These are phyloP conservation scores for Arctium lappa DNA, from an alignment of 129 eudicot species.

Conservation along the genomic window DNA sequence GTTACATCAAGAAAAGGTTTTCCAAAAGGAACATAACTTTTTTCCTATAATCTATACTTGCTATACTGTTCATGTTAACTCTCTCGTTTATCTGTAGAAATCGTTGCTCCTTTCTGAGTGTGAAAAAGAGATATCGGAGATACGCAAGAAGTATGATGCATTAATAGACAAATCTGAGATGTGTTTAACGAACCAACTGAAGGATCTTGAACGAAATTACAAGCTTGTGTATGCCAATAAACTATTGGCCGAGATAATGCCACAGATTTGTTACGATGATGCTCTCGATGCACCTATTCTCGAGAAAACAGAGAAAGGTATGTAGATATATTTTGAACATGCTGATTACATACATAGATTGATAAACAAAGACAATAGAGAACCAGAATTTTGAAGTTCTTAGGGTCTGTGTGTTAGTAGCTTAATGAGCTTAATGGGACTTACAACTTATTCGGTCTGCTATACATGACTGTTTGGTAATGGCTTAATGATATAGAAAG, in stretches of 20 bases:
- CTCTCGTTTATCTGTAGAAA: conserved; percentile 34
- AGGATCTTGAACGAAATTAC: conserved; percentile 34
- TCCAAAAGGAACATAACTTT: not conserved
- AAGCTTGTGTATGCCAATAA: conserved; percentile 30
- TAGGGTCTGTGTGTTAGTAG: too few species aligned
- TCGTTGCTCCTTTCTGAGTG: conserved; percentile 36
- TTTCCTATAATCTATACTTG: not conserved
- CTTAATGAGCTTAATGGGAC: too few species aligned
- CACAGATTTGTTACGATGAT: not conserved
- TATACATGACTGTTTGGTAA: too few species aligned
- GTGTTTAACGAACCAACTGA: conserved; percentile 21
- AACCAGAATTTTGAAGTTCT: too few species aligned
- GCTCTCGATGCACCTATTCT: not conserved
- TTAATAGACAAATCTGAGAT: conserved; percentile 33
- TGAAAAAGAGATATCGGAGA: conserved; percentile 45
- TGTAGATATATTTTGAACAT: not conserved
- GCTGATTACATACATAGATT: too few species aligned
- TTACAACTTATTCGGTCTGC: too few species aligned
- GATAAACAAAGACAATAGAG: too few species aligned
- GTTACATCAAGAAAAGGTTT: conserved; percentile 55
- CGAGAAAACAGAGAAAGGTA: conserved; percentile 36
- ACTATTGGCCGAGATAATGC: conserved; percentile 43
- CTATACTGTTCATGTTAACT: not conserved
- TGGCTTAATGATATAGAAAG: too few species aligned
- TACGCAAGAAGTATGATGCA: conserved; percentile 46